Conservation (phyloP, 805 yeast genomes). For the Wickerhamomyces tratensis region DNA sequence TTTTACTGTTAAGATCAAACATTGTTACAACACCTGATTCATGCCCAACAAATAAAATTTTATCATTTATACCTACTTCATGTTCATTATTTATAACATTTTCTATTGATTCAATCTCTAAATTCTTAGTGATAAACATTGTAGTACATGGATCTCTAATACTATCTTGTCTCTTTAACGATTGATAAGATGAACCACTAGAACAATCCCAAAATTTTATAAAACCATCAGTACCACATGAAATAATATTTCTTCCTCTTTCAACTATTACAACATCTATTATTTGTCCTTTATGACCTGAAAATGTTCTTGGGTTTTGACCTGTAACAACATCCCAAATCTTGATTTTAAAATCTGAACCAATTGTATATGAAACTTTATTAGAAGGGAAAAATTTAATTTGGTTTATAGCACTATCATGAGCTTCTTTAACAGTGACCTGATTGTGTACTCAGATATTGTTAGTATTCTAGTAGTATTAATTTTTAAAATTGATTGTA, state of each 20-base stretch:
- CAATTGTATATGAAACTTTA: constrained; percentile 47
- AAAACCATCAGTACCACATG: constrained; percentile 45
- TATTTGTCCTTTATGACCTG: constrained; percentile 38
- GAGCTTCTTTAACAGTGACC: constrained; percentile 32
- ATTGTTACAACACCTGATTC: constrained; percentile 26
- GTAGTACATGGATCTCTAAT: constrained; percentile 26
- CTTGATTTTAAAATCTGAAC: constrained; percentile 48
- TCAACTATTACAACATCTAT: constrained; percentile 45
- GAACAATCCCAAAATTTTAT: constrained; percentile 67
- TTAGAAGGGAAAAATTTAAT: constrained; percentile 54
- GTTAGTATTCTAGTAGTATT: neutral
- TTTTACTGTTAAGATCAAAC: constrained; percentile 27
- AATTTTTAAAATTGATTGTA: constrained; percentile 1
- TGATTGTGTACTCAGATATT: constrained; percentile 1
- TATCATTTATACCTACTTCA: constrained; percentile 42
- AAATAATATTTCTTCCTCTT: constrained; percentile 56
- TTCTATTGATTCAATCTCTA: neutral
- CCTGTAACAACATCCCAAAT: constrained; percentile 50
- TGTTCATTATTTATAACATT: constrained; percentile 21
- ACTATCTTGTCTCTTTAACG: constrained; percentile 26
- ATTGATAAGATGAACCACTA: constrained; percentile 33
- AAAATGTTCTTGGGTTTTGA: constrained; percentile 37
- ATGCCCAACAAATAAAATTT: constrained; percentile 33
- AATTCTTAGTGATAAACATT: constrained; percentile 6
- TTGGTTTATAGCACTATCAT: constrained; percentile 34